Evolutionary conservation across 768 basidiomycete species (phyloP), one percentile per base, ranked within the genome.

Genomic region (Favolaschia claudopus): DNA sequence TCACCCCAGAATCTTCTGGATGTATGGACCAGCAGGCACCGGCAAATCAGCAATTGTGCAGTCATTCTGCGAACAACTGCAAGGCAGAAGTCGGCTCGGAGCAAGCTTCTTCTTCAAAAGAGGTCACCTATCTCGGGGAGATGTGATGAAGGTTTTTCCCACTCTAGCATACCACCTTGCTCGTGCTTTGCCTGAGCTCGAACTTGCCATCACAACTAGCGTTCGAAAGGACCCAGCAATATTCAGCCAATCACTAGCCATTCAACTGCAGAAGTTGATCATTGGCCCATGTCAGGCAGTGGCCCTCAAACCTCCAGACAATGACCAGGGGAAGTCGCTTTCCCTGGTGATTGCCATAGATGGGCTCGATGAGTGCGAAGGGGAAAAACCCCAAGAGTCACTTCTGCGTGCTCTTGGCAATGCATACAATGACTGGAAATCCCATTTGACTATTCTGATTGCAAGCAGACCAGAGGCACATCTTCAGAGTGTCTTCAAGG

Each of bases 31-130:
- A 4, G 72, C 69, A 22, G 71, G 73, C 0, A 59, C 65, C 0
- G 74, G 74, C 1, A 73, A 73, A 45, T 64, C 72, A 0, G 67
- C 71, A 0, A 49, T 78, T 14, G 67, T 67, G 14, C 75, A 75
- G 34, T 72, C 73, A 0, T 59, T 75, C 1, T 69, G 73, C 14
- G 65, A 75, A 31, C 17, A 28, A 2, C 49, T 48, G 17, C 20
- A 27, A 5, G 50, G 33, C 4, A 32, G 51, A 15, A 48, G 25
- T 3, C 39, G 33, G 4, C 58, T 69, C 14, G 62, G 52, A n/a
- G 65, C 55, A 7, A 65, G 55, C 20, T 67, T 69, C 42, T 67
- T 72, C 58, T 71, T 68, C 39, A 69, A 60, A 5, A 31, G 65
- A 3, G 51, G 51, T 1, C 20, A 53, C 24, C 22, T 25, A 24